A percentile compares a stretch with the other conserved stretches of the same genome.
Conservation (phyloP, 83 land plant species). For the Thuja plicata region DNA sequence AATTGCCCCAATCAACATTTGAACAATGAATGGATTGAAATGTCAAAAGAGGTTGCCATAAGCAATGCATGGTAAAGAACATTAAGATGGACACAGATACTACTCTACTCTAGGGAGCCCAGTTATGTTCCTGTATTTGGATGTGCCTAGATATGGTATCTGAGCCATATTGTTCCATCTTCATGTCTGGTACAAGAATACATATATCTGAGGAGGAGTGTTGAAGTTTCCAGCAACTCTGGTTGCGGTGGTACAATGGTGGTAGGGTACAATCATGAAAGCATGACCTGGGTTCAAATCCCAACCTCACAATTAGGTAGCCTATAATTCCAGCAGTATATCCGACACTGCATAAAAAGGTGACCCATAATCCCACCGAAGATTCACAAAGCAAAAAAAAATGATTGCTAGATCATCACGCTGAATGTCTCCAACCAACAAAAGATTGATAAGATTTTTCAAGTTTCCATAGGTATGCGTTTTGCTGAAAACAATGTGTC, state of each 20-base stretch:
- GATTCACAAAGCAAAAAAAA: not conserved
- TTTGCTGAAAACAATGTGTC: not conserved
- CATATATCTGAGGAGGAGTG: too few species aligned
- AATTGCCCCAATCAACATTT: not conserved
- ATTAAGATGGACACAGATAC: too few species aligned
- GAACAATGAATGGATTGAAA: not conserved
- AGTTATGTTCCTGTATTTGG: too few species aligned
- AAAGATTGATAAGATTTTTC: not conserved
- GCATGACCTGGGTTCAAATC: not conserved
- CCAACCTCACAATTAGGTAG: not conserved
- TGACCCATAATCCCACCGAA: not conserved
- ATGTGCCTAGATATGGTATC: too few species aligned
- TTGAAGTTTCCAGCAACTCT: too few species aligned
- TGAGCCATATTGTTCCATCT: too few species aligned
- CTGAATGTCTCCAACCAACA: not conserved
- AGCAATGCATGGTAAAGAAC: too few species aligned
- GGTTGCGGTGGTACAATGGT: not conserved
- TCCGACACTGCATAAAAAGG: not conserved
- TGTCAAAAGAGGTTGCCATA: not conserved
- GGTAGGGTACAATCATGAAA: not conserved
- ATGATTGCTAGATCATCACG: not conserved
- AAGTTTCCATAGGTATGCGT: not conserved
- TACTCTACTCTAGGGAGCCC: too few species aligned
- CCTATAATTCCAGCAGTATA: not conserved
- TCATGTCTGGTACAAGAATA: too few species aligned